phyloP scores from a whole-genome alignment of 1,284 basidiomycete species.

The Puccinia hordei region DNA sequence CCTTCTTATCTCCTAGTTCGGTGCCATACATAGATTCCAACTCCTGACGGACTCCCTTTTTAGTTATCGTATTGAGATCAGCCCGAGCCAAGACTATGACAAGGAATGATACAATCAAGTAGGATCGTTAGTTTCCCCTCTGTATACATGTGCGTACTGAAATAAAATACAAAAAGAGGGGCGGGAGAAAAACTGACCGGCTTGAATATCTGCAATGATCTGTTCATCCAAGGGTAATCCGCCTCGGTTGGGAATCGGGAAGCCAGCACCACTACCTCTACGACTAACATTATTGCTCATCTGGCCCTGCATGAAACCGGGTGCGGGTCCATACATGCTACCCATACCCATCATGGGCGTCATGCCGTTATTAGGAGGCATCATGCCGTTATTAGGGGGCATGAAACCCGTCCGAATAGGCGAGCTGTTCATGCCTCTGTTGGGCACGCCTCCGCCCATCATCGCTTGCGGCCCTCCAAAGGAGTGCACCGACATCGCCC shows the following conservation, averaged over 20 bases:
- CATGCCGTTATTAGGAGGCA: conserved; percentile 24
- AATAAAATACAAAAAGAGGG: conserved; percentile 1
- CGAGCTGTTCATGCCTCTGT: conserved; percentile 42
- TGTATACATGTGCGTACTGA: not conserved
- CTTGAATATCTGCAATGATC: conserved; percentile 53
- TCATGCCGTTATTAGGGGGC: conserved; percentile 17
- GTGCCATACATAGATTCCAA: conserved; percentile 60
- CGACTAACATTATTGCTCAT: conserved; percentile 21
- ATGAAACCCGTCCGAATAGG: conserved; percentile 14
- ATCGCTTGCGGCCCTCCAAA: conserved; percentile 48
- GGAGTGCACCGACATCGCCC: conserved; percentile 49
- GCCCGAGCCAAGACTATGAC: conserved; percentile 71
- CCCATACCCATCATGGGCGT: conserved; percentile 31
- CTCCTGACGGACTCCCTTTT: conserved; percentile 78
- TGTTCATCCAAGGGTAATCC: conserved; percentile 53
- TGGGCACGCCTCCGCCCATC: conserved; percentile 37
- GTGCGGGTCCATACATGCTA: conserved; percentile 21
- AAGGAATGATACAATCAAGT: conserved; percentile 61
- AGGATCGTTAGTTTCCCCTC: conserved; percentile 17
- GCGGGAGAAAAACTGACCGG: conserved; percentile 36
- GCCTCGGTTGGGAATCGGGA: conserved; percentile 14
- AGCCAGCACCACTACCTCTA: conserved; percentile 47
- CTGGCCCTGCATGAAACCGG: conserved; percentile 48
- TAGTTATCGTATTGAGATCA: conserved; percentile 83
- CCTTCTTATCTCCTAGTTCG: conserved; percentile 53